A percentile compares a stretch with the other conserved stretches of the same genome.
Evolutionary conservation across 1,284 basidiomycete species (phyloP).

Genomic region (Cerrena zonata): DNA sequence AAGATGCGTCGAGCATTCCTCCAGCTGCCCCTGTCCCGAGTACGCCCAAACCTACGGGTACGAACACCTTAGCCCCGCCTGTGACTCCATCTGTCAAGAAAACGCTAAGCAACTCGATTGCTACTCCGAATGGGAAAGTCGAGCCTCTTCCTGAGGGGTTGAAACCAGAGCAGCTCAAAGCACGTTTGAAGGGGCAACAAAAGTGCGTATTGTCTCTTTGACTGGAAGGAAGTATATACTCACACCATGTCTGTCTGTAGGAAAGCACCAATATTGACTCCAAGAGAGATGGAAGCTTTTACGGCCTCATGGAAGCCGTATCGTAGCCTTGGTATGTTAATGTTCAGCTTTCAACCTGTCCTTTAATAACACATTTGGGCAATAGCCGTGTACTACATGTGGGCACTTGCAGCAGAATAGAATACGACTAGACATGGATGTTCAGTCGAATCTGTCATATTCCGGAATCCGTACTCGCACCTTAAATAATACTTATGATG

Average conservation of each 20-base stretch:
- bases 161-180: conserved; percentile 54
- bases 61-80: conserved; percentile 40
- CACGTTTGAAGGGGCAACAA: conserved; percentile 66
- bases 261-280: conserved; percentile 67
- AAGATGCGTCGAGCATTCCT: conserved; percentile 17
- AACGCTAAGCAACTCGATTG: conserved; percentile 34
- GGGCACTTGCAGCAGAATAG: conserved; percentile 6
- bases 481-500: no score
- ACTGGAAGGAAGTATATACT: no score
- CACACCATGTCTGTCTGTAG: conserved; percentile 2
- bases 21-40: conserved; percentile 18
- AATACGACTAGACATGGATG: not conserved
- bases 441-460: not conserved
- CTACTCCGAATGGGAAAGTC: conserved; percentile 14
- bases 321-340: conserved; percentile 59
- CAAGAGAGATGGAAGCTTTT: conserved; percentile 76
- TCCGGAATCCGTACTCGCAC: no score
- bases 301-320: conserved; percentile 78
- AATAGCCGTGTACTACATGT: conserved; percentile 12
- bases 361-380: no score
- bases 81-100: conserved; percentile 65
- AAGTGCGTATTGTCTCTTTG: conserved; percentile 48
- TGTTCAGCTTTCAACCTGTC: no score
- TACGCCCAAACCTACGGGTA: conserved; percentile 7
- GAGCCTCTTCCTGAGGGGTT: conserved; percentile 58